These are phyloP conservation scores for Penicillium subrubescens DNA, from an alignment of 495 filamentous ascomycete genomes.

Conservation along the genomic window DNA sequence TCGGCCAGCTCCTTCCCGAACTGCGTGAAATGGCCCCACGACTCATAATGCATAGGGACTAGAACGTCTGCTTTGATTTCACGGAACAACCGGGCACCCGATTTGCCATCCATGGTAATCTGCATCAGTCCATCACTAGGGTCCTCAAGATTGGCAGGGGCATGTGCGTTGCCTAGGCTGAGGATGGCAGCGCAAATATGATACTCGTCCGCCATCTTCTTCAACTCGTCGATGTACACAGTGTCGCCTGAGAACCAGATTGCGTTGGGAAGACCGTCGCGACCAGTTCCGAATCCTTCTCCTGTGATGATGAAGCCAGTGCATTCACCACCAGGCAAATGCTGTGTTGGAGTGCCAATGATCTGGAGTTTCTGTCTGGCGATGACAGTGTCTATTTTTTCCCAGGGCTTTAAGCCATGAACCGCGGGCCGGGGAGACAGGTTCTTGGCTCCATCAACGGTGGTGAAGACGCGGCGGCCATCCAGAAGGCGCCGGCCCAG, in stretches of 20 bases:
- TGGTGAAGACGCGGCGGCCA: constrained; percentile 53
- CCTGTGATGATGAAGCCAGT: constrained; percentile 50
- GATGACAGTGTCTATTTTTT: constrained; percentile 23
- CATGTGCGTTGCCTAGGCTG: constrained; percentile 35
- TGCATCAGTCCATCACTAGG: constrained; percentile 26
- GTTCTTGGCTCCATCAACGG: constrained; percentile 48
- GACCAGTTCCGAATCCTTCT: constrained; percentile 38
- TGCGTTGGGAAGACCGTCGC: constrained; percentile 47
- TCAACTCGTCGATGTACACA: constrained; percentile 51
- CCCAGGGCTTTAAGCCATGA: constrained; percentile 39
- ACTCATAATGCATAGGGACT: constrained; percentile 56
- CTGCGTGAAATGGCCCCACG: constrained; percentile 53
- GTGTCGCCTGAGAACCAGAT: constrained; percentile 60
- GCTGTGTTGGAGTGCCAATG: constrained; percentile 47
- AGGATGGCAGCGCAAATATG: constrained; percentile 29
- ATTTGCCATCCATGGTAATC: constrained; percentile 54
- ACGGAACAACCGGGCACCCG: constrained; percentile 42
- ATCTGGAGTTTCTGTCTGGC: constrained; percentile 30
- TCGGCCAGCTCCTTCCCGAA: constrained; percentile 22
- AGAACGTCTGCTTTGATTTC: constrained; percentile 47
- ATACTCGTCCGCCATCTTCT: constrained; percentile 21
- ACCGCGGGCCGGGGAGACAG: constrained; percentile 47
- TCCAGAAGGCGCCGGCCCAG: constrained; percentile 45
- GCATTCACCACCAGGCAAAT: constrained; percentile 51
- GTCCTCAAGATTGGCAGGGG: constrained; percentile 27